phyloP scores from a whole-genome alignment of 2,329 filamentous ascomycete species.

The Hirsutella minnesotensis region DNA sequence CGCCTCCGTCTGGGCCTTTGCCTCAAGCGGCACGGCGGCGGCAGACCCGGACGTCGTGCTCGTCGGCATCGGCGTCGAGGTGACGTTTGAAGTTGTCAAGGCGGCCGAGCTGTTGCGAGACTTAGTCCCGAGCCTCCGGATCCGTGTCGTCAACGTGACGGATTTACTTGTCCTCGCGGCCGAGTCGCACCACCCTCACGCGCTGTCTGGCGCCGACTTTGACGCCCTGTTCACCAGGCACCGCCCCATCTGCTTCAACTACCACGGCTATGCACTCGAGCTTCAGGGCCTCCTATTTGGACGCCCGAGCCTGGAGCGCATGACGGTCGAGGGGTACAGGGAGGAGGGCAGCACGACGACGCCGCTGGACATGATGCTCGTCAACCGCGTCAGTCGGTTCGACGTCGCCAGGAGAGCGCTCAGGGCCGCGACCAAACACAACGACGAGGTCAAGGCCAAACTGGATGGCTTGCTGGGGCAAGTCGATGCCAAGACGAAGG shows the following conservation, averaged over 20 bases:
- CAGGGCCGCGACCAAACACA: too few species aligned
- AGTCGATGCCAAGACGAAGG: neutral
- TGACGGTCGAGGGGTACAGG: slow-evolving; percentile 68
- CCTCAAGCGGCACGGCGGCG: slow-evolving; percentile 53
- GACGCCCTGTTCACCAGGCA: slow-evolving; percentile 57
- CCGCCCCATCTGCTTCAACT: slow-evolving; percentile 70
- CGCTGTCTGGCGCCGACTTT: slow-evolving; percentile 56
- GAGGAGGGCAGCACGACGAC: slow-evolving; percentile 82
- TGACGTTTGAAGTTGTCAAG: slow-evolving; percentile 62
- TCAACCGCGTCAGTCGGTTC: slow-evolving; percentile 68
- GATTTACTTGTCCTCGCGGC: slow-evolving; percentile 73
- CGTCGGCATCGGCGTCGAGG: slow-evolving; percentile 64
- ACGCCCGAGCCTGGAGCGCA: slow-evolving; percentile 52
- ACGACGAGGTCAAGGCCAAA: too few species aligned
- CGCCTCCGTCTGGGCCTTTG: slow-evolving; percentile 66
- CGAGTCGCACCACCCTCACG: slow-evolving; percentile 59
- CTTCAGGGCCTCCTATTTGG: slow-evolving; percentile 68
- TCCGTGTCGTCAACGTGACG: slow-evolving; percentile 70
- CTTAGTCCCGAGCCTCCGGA: slow-evolving; percentile 58
- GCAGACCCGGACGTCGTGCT: slow-evolving; percentile 63
- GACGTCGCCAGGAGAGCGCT: slow-evolving; percentile 44
- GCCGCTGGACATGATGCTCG: slow-evolving; percentile 64
- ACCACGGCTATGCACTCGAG: slow-evolving; percentile 55
- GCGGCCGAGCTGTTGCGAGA: slow-evolving; percentile 63
- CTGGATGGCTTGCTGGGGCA: neutral